phyloP scores from a whole-genome alignment of 179 eudicot genomes.

The Sideroxylon spinosum region DNA sequence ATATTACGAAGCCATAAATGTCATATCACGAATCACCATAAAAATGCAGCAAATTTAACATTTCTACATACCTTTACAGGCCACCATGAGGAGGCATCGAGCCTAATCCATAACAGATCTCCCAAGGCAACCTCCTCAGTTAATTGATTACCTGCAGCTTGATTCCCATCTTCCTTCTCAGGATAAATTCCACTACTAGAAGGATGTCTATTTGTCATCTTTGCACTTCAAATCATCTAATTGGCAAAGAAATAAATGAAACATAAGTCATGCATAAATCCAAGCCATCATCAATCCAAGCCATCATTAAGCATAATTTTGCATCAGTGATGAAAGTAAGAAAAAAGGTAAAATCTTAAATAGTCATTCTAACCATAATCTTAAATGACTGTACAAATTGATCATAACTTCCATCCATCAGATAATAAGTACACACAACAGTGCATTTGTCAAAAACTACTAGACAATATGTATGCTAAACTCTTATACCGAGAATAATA shows the following conservation, averaged over 20 bases:
- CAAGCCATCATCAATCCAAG: background rate
- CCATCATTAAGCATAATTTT: background rate
- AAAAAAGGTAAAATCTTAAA: background rate
- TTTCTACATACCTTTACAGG: slow-evolving; percentile 52
- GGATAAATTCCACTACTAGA: slow-evolving; percentile 17
- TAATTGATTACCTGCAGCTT: slow-evolving; percentile 18
- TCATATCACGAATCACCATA: background rate
- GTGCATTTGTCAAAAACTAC: too few species aligned
- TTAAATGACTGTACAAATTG: too few species aligned
- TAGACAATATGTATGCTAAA: too few species aligned
- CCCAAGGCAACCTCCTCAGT: slow-evolving; percentile 33
- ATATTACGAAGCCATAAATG: background rate
- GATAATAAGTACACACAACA: too few species aligned
- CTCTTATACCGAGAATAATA: too few species aligned
- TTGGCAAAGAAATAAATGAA: background rate
- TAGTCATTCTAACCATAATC: background rate
- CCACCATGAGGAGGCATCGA: slow-evolving; percentile 55
- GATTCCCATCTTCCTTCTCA: slow-evolving; percentile 21
- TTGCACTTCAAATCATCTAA: slow-evolving; percentile 14
- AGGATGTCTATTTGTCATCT: slow-evolving; percentile 33
- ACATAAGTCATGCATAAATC: background rate
- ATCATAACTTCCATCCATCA: too few species aligned
- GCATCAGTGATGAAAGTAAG: background rate
- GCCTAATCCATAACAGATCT: slow-evolving; percentile 54
- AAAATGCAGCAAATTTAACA: background rate